These are phyloP conservation scores for Nannochloropsis oceanica DNA, from an alignment of 108 stramenopile genomes.

Conservation along the genomic window DNA sequence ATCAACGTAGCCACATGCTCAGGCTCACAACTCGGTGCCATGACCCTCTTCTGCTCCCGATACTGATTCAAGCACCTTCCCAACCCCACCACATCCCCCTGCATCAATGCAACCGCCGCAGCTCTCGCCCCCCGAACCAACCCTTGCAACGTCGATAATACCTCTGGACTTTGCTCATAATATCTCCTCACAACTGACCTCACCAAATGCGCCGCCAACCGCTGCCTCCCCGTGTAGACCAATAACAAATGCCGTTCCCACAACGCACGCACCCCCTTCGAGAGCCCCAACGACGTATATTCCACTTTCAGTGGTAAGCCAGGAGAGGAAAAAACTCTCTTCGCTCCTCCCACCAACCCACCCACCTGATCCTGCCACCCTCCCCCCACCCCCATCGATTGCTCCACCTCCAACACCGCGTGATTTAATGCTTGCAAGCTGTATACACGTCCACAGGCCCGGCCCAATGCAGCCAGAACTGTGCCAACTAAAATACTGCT, in stretches of 20 bases:
- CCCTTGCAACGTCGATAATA: conserved; percentile 4
- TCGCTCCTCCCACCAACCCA: conserved; percentile 19
- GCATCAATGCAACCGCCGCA: conserved; percentile 36
- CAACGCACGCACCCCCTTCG: background rate
- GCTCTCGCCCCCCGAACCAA: conserved; percentile 45
- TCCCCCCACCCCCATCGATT: conserved; percentile 25
- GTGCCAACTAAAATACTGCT: conserved; percentile 33
- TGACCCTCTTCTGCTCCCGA: conserved; percentile 55
- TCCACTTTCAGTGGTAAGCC: conserved; percentile 20
- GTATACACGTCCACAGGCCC: conserved; percentile 9
- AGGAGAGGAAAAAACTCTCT: conserved; percentile 2
- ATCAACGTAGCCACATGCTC: conserved; percentile 44
- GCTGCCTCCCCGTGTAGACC: conserved; percentile 28
- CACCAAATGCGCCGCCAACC: conserved; percentile 23
- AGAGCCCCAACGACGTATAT: conserved; percentile 1
- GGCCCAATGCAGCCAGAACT: conserved; percentile 6
- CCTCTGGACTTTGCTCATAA: conserved; percentile 12
- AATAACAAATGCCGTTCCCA: conserved; percentile 23
- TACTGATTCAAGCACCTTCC: conserved; percentile 47
- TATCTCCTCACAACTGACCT: conserved; percentile 27
- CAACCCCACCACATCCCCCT: conserved; percentile 42
- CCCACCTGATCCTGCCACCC: conserved; percentile 35
- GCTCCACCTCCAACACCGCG: conserved; percentile 28
- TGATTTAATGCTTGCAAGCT: conserved; percentile 1
- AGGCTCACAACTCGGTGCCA: conserved; percentile 57